Percentiles rank a stretch among this genome's conserved stretches.
These are phyloP conservation scores for Rhodotorula sp. DNA, from an alignment of 1,284 basidiomycete genomes.

Conservation along the genomic window DNA sequence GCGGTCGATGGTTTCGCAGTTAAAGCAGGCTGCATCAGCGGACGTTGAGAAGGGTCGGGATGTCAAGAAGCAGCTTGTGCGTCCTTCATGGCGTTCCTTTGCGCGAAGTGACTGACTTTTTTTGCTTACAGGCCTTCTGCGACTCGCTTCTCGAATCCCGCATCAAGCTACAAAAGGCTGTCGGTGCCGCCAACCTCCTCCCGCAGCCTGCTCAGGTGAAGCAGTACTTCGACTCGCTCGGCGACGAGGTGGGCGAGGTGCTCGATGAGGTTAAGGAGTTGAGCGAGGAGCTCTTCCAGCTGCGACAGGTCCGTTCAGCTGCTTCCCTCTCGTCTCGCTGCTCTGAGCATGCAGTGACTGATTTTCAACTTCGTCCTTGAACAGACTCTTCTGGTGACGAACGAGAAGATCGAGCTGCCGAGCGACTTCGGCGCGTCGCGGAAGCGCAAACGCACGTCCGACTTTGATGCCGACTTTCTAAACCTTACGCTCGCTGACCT, in stretches of 20 bases:
- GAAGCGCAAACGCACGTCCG: slow-evolving; percentile 45
- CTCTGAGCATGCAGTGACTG: not conserved
- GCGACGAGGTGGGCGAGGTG: slow-evolving; percentile 32
- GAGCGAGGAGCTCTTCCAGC: slow-evolving; percentile 41
- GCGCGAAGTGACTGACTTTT: not conserved
- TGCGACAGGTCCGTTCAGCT: slow-evolving; percentile 12
- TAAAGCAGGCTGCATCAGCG: slow-evolving; percentile 62
- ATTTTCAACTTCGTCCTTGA: not conserved
- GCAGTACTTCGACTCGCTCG: slow-evolving; percentile 10
- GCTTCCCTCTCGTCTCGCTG: not conserved
- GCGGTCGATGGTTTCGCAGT: slow-evolving; percentile 57
- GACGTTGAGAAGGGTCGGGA: slow-evolving; percentile 68
- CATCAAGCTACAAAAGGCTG: slow-evolving; percentile 81
- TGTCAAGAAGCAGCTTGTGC: slow-evolving; percentile 74
- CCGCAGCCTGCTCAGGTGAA: slow-evolving; percentile 45
- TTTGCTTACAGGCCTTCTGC: slow-evolving; percentile 64
- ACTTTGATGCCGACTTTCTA: slow-evolving; percentile 41
- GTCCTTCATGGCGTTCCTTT: slow-evolving; percentile 43
- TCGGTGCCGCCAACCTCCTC: slow-evolving; percentile 62
- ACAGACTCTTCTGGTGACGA: slow-evolving; percentile 6
- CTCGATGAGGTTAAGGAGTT: slow-evolving; percentile 34
- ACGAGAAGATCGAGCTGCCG: slow-evolving; percentile 15
- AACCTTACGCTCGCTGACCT: slow-evolving; percentile 52
- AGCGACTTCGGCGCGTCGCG: slow-evolving; percentile 28
- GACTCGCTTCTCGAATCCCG: slow-evolving; percentile 79